Evolutionary conservation across 2,329 filamentous ascomycete species (phyloP), one percentile per base, ranked within the genome.

Genomic region (Fusarium continuum): DNA sequence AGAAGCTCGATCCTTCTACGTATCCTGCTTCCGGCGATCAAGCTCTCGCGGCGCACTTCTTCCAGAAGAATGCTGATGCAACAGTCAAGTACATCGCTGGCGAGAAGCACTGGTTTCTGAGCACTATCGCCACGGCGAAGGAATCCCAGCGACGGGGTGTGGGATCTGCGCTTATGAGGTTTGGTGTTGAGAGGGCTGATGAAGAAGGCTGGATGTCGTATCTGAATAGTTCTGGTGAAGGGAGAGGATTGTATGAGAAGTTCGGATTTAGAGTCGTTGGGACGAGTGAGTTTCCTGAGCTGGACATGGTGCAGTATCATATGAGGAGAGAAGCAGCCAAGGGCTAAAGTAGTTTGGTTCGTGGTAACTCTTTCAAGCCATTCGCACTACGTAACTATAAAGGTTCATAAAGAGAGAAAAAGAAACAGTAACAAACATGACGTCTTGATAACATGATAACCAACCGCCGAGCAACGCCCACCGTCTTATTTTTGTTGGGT

Each of bases 41-140:
- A 39, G 65, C 65, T 23, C 65, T 79, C 10, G 80, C 77, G 1
- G 69, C 73, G 9, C 43, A 68, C 7, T 83, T 83, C 71, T 82
- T 83, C 46, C 72, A 73, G 48, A 61, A 60, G 6, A 75, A 73
- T 19, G 54, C 52, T 32, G 65, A 71, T 28, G 70, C 61, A 3
- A 58, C 62, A 16, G 35, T 29, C 7, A 52, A 67, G 10, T 39
- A 75, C 32, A 70, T 77, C 55, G 68, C 58, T 8, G 66, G 57
- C 4, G 65, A 64, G 1, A 60, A 52, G 6, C 63, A 69, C 40
- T 77, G 78, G 72, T 77, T 74, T 46, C 52, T 80, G 11, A 73
- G 73, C 22, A 71, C 69, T 9, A 62, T 77, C 8, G 70, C 72
- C 2, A 75, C 78, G 4, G 63, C 68, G 13, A 70, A 70, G n/a